Conservation (phyloP, 805 yeast genomes). For the Millerago galiae region DNA sequence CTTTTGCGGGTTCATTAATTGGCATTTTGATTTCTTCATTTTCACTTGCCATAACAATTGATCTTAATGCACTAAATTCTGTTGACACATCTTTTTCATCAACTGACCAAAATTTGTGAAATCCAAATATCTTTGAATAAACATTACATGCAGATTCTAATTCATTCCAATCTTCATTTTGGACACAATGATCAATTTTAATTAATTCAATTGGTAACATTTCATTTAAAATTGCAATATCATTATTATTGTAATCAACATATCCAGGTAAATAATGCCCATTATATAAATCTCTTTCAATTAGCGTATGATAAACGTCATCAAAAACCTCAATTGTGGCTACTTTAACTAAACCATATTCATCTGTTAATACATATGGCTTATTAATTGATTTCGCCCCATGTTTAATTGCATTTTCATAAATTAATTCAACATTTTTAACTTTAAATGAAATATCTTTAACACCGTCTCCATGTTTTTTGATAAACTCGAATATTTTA, state of each 20-base stretch:
- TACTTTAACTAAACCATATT: slow-evolving; percentile 40
- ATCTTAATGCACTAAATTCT: slow-evolving; percentile 58
- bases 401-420: slow-evolving; percentile 36
- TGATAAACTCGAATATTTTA: slow-evolving; percentile 40
- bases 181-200: slow-evolving; percentile 73
- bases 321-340: slow-evolving; percentile 53
- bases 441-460: slow-evolving; percentile 70
- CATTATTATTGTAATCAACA: background rate
- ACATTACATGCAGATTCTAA: slow-evolving; percentile 52
- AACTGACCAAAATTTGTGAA: slow-evolving; percentile 78
- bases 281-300: slow-evolving; percentile 33
- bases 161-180: slow-evolving; percentile 65
- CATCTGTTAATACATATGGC: slow-evolving; percentile 32
- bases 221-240: background rate
- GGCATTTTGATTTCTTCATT: slow-evolving; percentile 71
- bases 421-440: slow-evolving; percentile 39
- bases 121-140: slow-evolving; percentile 61
- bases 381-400: slow-evolving; percentile 43
- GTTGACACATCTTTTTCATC: slow-evolving; percentile 75
- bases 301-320: slow-evolving; percentile 64
- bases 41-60: slow-evolving; percentile 70
- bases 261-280: slow-evolving; percentile 51
- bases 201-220: slow-evolving; percentile 34
- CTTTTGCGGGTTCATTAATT: slow-evolving; percentile 76
- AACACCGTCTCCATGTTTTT: slow-evolving; percentile 73